A percentile compares a stretch with the other conserved stretches of the same genome.
Conservation (phyloP, 345 rosid species). For the Acer yangbiense region DNA sequence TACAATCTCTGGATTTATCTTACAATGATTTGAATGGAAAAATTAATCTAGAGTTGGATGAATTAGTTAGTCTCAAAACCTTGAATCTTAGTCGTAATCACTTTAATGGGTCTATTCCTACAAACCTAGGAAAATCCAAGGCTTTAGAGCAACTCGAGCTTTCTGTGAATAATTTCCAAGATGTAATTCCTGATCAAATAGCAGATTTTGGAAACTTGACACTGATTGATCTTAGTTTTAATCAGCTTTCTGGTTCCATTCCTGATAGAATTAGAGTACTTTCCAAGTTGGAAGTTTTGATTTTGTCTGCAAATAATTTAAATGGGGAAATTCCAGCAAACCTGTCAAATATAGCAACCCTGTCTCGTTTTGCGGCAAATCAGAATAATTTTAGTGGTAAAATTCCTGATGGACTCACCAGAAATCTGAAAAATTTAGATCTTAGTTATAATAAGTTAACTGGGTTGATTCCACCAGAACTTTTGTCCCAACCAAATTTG, state of each 20-base stretch:
- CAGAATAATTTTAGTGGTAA: slow-evolving; percentile 47
- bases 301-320: slow-evolving; percentile 55
- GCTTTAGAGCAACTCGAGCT: slow-evolving; percentile 53
- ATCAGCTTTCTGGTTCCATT: slow-evolving; percentile 46
- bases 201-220: slow-evolving; percentile 36
- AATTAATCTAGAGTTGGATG: slow-evolving; percentile 45
- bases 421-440: slow-evolving; percentile 43
- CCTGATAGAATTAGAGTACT: slow-evolving; percentile 55
- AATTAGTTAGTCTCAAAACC: slow-evolving; percentile 43
- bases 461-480: slow-evolving; percentile 51
- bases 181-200: slow-evolving; percentile 52
- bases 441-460: slow-evolving; percentile 57
- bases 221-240: slow-evolving; percentile 55
- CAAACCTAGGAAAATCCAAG: slow-evolving; percentile 31
- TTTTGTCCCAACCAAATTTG: slow-evolving; percentile 41
- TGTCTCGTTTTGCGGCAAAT: slow-evolving; percentile 64
- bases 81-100: slow-evolving; percentile 48
- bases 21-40: slow-evolving; percentile 38
- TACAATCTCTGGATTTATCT: slow-evolving; percentile 65
- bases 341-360: slow-evolving; percentile 42
- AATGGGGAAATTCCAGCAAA: slow-evolving; percentile 47
- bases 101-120: slow-evolving; percentile 50
- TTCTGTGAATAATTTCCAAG: slow-evolving; percentile 38
- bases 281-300: slow-evolving; percentile 41
- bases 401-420: slow-evolving; percentile 58